These are phyloP conservation scores for Fusarium tupiense DNA, from an alignment of 2,329 filamentous ascomycete species.

Conservation along the genomic window DNA sequence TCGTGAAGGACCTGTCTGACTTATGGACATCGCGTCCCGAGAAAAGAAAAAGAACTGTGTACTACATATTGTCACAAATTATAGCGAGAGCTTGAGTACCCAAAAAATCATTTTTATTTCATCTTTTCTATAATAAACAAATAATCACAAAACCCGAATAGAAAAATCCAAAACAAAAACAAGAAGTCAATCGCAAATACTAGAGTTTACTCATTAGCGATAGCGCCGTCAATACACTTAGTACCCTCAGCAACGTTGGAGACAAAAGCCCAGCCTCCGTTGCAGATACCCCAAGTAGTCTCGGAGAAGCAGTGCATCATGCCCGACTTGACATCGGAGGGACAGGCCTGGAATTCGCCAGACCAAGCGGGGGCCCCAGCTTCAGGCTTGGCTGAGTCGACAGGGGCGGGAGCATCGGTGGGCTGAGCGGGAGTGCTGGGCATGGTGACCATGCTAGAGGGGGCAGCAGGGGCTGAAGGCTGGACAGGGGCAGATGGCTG, in stretches of 20 bases:
- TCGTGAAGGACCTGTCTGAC: background rate
- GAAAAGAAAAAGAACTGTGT: accelerated
- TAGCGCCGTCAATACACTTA: slow-evolving; percentile 29
- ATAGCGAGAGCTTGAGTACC: background rate
- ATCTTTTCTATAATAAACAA: background rate
- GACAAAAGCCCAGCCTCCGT: slow-evolving; percentile 34
- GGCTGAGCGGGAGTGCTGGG: background rate
- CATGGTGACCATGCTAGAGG: background rate
- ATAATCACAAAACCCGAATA: accelerated
- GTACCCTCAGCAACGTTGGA: slow-evolving; percentile 33
- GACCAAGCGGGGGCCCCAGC: slow-evolving; percentile 19
- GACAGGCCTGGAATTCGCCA: slow-evolving; percentile 20
- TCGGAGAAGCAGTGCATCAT: slow-evolving; percentile 30
- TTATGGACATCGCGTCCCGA: accelerated
- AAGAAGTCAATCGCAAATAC: background rate
- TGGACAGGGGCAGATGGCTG: background rate
- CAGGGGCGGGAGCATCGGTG: background rate
- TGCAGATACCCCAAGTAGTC: slow-evolving; percentile 39
- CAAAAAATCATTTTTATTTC: background rate
- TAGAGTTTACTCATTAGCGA: background rate
- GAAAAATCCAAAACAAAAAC: background rate
- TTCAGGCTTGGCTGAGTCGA: background rate
- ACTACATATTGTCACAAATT: background rate
- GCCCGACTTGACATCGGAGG: slow-evolving; percentile 2
- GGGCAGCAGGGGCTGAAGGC: background rate